These are phyloP conservation scores for Mycena leptocephala DNA, from an alignment of 768 basidiomycete species.

Conservation along the genomic window DNA sequence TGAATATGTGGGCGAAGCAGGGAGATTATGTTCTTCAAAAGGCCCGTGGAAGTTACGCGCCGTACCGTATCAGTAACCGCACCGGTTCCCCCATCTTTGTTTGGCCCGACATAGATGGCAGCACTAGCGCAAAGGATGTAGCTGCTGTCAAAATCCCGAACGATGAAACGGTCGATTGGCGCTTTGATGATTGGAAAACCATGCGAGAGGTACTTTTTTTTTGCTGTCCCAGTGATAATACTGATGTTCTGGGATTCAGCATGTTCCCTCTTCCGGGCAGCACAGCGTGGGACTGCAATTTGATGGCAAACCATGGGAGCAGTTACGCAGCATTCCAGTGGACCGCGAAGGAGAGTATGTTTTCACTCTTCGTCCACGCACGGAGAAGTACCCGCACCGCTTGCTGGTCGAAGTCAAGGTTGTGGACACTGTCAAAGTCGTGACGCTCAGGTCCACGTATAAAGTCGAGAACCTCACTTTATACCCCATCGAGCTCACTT, in stretches of 20 bases:
- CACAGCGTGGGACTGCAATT: slow-evolving; percentile 92
- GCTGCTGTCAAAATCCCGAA: slow-evolving; percentile 76
- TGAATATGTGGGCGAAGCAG: slow-evolving; percentile 84
- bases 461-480: slow-evolving; percentile 92
- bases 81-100: slow-evolving; percentile 90
- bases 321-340: slow-evolving; percentile 89
- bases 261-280: slow-evolving; percentile 79
- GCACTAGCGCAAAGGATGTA: slow-evolving; percentile 60
- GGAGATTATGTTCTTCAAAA: slow-evolving; percentile 80
- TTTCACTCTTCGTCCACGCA: slow-evolving; percentile 88
- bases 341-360: slow-evolving; percentile 95
- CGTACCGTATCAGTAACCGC: slow-evolving; percentile 93
- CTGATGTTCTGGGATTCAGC: slow-evolving; percentile 52
- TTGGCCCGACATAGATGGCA: slow-evolving; percentile 87
- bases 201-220: slow-evolving; percentile 83
- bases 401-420: slow-evolving; percentile 93
- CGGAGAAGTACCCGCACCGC: slow-evolving; percentile 82
- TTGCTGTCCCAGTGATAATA: not conserved
- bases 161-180: slow-evolving; percentile 90
- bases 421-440: slow-evolving; percentile 93
- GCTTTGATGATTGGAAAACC: slow-evolving; percentile 96
- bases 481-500: slow-evolving; percentile 92
- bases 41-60: slow-evolving; percentile 91
- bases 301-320: slow-evolving; percentile 91
- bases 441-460: slow-evolving; percentile 94